phyloP scores from a whole-genome alignment of 495 filamentous ascomycete genomes.

The Aspergillus carlsbadensis region DNA sequence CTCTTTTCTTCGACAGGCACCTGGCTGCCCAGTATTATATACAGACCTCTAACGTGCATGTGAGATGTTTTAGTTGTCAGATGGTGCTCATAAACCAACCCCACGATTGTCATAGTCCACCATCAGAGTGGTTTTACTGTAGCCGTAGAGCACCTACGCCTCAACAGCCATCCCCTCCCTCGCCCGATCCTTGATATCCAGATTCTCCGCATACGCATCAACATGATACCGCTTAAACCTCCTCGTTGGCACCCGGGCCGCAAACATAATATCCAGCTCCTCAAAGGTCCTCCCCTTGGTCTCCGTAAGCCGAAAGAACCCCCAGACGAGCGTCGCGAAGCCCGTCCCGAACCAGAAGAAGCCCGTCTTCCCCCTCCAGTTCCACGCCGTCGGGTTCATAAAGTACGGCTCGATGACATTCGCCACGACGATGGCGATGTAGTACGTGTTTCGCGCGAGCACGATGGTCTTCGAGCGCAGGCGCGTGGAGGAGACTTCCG shows the following conservation, averaged over 20 bases:
- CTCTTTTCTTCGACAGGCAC: too few relatives aligned
- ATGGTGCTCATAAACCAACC: too few relatives aligned
- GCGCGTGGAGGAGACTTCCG: slow-evolving; percentile 58
- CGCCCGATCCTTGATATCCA: slow-evolving; percentile 4
- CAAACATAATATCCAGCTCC: slow-evolving; percentile 52
- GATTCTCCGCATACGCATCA: background rate
- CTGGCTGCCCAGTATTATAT: too few relatives aligned
- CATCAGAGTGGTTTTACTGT: too few relatives aligned
- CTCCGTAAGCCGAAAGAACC: slow-evolving; percentile 60
- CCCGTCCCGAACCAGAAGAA: slow-evolving; percentile 63
- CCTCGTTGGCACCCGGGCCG: slow-evolving; percentile 46
- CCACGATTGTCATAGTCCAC: too few relatives aligned
- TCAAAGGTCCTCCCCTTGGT: slow-evolving; percentile 60
- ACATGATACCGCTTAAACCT: slow-evolving; percentile 15
- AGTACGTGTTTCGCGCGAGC: slow-evolving; percentile 56
- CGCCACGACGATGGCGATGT: slow-evolving; percentile 56
- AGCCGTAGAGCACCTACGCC: too few relatives aligned
- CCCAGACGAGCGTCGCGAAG: slow-evolving; percentile 35
- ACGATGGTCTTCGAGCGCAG: slow-evolving; percentile 63
- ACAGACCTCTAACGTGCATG: too few relatives aligned
- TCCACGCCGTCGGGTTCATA: slow-evolving; percentile 60
- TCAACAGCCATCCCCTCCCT: background rate
- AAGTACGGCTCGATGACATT: slow-evolving; percentile 65
- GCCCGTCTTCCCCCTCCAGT: slow-evolving; percentile 63
- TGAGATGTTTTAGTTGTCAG: too few relatives aligned